Percentiles rank a stretch among this genome's conserved stretches.
phyloP scores from a whole-genome alignment of 2,329 filamentous ascomycete genomes.

The Blastomyces parvus region DNA sequence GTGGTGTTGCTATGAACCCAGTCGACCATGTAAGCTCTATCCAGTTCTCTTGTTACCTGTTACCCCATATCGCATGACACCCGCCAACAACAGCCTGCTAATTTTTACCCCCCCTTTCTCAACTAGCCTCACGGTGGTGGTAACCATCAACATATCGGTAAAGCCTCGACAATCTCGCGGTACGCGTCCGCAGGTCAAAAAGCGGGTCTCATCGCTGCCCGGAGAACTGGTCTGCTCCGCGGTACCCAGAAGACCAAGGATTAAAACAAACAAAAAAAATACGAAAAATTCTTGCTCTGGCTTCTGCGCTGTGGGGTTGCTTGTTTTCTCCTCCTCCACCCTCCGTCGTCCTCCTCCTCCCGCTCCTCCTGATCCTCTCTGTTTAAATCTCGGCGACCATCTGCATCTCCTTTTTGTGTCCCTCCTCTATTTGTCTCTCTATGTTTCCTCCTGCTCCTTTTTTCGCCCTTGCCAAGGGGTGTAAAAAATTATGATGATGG shows the following conservation, averaged over 20 bases:
- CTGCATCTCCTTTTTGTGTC: not conserved
- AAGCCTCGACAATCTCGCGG: constrained; percentile 98
- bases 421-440: not conserved
- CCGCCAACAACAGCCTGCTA: not conserved
- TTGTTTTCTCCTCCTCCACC: constrained; percentile 22
- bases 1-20: constrained; percentile 99
- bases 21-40: constrained; percentile 70
- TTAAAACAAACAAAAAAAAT: constrained; percentile 45
- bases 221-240: constrained; percentile 98
- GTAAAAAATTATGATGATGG: constrained; percentile 7
- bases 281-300: constrained; percentile 21
- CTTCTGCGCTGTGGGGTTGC: constrained; percentile 47
- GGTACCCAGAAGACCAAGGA: constrained; percentile 99
- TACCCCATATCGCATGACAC: not conserved
- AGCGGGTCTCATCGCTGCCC: constrained; percentile 99
- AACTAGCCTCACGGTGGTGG: constrained; percentile 77
- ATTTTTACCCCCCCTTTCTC: not conserved
- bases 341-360: constrained; percentile 16
- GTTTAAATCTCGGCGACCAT: not conserved
- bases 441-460: not conserved
- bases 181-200: constrained; percentile 98
- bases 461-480: not conserved
- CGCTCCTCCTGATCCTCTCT: constrained; percentile 32
- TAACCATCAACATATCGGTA: constrained; percentile 99
- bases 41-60: not conserved